Percentiles rank a stretch among this genome's conserved stretches.
phyloP scores from a whole-genome alignment of 208 protist genomes.

The Naegleria gruberi region DNA sequence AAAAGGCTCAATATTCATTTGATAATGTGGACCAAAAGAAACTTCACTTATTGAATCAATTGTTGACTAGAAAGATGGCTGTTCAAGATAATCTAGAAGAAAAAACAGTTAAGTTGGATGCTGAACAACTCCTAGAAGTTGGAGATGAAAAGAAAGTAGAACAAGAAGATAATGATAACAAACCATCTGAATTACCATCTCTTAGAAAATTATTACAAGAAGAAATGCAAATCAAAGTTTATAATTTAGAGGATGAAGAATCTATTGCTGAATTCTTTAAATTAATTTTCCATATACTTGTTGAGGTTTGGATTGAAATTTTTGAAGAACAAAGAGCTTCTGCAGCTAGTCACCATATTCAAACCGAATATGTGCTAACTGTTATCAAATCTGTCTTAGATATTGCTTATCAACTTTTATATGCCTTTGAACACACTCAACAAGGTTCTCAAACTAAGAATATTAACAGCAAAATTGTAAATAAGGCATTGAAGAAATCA shows the following conservation, averaged over 20 bases:
- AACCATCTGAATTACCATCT: not conserved
- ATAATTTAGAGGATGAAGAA: not conserved
- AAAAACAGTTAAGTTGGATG: not conserved
- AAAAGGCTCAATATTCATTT: not conserved
- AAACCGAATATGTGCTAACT: not conserved
- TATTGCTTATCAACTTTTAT: not conserved
- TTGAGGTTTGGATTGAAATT: constrained; percentile 1
- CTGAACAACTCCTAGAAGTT: not conserved
- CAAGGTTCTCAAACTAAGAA: not conserved
- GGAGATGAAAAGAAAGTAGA: not conserved
- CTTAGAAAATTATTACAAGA: not conserved
- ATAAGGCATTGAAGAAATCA: not conserved
- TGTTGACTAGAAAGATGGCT: not conserved
- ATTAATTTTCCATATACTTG: not conserved
- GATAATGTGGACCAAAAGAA: not conserved
- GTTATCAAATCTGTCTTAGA: not conserved
- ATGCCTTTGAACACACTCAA: not conserved
- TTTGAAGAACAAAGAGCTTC: not conserved
- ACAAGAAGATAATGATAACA: not conserved
- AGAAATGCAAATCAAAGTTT: not conserved
- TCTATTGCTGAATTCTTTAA: not conserved
- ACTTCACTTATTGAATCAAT: not conserved
- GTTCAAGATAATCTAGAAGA: not conserved
- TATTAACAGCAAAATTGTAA: not conserved
- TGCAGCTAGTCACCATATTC: not conserved